Evolutionary conservation across 1,139 yeast genomes (phyloP).

Genomic region (Magnusiomyces suaveolens): DNA sequence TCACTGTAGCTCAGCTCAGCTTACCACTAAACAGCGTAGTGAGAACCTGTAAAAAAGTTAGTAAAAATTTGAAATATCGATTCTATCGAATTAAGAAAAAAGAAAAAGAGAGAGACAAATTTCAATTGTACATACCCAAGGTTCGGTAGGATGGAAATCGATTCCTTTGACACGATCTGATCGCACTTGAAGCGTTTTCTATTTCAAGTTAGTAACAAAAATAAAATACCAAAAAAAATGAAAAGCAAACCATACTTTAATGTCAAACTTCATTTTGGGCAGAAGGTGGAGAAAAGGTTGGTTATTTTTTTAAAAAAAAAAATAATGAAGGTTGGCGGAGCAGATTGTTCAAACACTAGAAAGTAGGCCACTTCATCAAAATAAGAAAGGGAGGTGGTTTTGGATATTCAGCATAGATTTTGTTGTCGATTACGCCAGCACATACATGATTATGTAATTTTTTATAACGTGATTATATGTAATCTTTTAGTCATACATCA

Average conservation of each 20-base stretch:
- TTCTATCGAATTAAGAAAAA: too few relatives aligned
- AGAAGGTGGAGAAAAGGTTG: conserved; percentile 2
- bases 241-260: conserved; percentile 17
- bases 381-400: neutral
- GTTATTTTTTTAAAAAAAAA: neutral
- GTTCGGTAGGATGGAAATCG: conserved; percentile 96
- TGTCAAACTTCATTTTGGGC: conserved; percentile 21
- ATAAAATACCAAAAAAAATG: neutral
- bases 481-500: neutral
- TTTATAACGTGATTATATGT: neutral
- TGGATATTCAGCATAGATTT: neutral
- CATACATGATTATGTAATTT: neutral
- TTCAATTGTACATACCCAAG: conserved; percentile 48
- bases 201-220: conserved; percentile 28
- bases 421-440: neutral
- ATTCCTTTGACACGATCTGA: conserved; percentile 96
- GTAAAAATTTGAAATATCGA: neutral
- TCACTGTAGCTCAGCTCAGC: conserved; percentile 14
- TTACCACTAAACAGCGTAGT: conserved; percentile 78
- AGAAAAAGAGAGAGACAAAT: neutral
- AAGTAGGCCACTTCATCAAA: neutral
- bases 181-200: conserved; percentile 74
- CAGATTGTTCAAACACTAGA: neutral
- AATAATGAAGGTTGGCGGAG: neutral
- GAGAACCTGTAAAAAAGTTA: conserved; percentile 33